phyloP scores from a whole-genome alignment of 139 green algal species.

The Auxenochlorella pyrenoidosa region DNA sequence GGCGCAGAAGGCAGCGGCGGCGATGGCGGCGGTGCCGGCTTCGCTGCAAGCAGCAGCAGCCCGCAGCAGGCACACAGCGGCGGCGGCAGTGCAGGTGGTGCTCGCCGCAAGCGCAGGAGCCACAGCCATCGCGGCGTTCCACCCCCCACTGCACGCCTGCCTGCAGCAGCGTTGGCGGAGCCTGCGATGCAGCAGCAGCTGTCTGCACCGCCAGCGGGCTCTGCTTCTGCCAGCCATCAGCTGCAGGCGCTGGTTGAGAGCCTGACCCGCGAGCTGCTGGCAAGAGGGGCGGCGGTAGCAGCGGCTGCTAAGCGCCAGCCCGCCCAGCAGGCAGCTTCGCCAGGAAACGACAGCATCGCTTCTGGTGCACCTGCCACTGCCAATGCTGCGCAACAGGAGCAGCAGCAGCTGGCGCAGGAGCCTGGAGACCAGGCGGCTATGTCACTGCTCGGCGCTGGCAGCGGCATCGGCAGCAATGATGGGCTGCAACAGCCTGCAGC shows the following conservation, averaged over 20 bases:
- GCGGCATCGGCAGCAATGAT: background rate
- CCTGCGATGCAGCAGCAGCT: background rate
- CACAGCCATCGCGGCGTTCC: conserved; percentile 2
- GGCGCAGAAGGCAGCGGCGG: background rate
- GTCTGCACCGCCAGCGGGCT: background rate
- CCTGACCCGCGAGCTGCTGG: background rate
- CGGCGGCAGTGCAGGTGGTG: background rate
- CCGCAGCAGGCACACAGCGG: background rate
- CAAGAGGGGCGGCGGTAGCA: background rate
- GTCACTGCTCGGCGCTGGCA: background rate
- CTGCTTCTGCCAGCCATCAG: background rate
- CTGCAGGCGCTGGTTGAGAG: conserved; percentile 18
- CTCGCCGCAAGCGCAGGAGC: conserved; percentile 30
- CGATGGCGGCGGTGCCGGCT: background rate
- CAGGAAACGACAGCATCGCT: background rate
- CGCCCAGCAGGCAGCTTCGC: background rate
- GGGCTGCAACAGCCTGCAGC: background rate
- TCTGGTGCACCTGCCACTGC: background rate
- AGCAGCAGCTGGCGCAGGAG: background rate
- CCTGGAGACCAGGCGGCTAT: background rate
- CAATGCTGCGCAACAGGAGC: background rate
- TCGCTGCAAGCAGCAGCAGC: background rate
- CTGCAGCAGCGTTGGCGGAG: background rate
- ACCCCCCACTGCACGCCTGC: background rate
- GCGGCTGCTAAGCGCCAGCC: no score